Evolutionary conservation across 805 yeast species (phyloP).

Genomic region (fission yeast (Schizosaccharomyces pombe)): DNA sequence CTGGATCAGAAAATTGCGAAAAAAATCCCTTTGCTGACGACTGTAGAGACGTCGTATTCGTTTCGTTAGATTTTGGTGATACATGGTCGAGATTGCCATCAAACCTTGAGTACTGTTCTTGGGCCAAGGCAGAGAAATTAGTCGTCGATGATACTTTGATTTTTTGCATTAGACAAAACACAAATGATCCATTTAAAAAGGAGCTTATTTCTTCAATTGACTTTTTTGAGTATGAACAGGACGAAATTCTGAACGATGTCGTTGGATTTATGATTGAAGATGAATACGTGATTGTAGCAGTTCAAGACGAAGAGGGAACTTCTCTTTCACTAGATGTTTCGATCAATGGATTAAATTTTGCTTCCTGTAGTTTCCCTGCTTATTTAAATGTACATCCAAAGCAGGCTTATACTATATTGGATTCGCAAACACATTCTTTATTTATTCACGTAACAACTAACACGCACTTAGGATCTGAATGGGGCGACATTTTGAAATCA

Average conservation of each 20-base stretch:
- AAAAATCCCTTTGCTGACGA: slow-evolving; percentile 17
- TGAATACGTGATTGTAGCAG: slow-evolving; percentile 51
- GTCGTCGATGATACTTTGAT: slow-evolving; percentile 29
- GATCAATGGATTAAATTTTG: slow-evolving; percentile 51
- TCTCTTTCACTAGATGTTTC: slow-evolving; percentile 50
- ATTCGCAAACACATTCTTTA: slow-evolving; percentile 45
- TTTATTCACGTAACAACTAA: slow-evolving; percentile 65
- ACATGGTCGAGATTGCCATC: slow-evolving; percentile 32
- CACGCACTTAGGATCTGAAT: slow-evolving; percentile 27
- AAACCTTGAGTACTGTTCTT: slow-evolving; percentile 37
- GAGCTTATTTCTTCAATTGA: slow-evolving; percentile 29
- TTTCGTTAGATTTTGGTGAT: slow-evolving; percentile 45
- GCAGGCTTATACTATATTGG: slow-evolving; percentile 58
- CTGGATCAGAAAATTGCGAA: slow-evolving; percentile 27
- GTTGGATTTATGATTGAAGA: slow-evolving; percentile 56
- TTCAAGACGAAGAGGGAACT: slow-evolving; percentile 24
- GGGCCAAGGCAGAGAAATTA: slow-evolving; percentile 31
- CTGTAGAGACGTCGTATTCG: slow-evolving; percentile 37
- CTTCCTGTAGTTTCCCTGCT: slow-evolving; percentile 60
- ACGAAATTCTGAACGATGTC: slow-evolving; percentile 29
- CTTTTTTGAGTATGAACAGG: slow-evolving; percentile 13
- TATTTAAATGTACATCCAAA: slow-evolving; percentile 33
- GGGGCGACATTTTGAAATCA: slow-evolving; percentile 64
- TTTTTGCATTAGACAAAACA: slow-evolving; percentile 27
- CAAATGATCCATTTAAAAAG: background rate